A percentile compares a stretch with the other conserved stretches of the same genome.
These are phyloP conservation scores for Ganoderma leucocontextum DNA, from an alignment of 1,284 basidiomycete genomes.

Conservation along the genomic window DNA sequence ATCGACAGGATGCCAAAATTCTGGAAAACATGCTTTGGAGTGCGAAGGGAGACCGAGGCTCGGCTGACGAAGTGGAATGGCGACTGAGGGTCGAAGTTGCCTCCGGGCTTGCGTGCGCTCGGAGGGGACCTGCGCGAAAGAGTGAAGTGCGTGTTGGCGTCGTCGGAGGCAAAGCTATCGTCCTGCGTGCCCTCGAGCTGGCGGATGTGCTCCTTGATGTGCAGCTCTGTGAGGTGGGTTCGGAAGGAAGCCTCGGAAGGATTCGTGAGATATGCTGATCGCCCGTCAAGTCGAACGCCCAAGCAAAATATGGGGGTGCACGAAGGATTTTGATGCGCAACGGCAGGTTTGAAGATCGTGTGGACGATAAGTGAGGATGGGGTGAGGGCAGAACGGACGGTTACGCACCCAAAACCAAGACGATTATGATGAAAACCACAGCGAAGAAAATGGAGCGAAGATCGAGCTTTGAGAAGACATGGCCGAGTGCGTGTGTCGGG, in stretches of 20 bases:
- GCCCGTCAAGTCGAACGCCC: constrained; percentile 27
- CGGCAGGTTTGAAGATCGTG: not conserved
- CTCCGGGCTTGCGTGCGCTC: constrained; percentile 35
- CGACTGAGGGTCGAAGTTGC: constrained; percentile 47
- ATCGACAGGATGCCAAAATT: constrained; percentile 88
- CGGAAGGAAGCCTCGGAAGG: constrained; percentile 93
- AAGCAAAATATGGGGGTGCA: constrained; percentile 13
- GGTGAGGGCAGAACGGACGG: constrained; percentile 12
- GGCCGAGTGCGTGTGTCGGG: constrained; percentile 53
- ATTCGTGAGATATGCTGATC: constrained; percentile 90
- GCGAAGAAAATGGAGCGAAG: constrained; percentile 73
- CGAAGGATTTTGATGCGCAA: not conserved
- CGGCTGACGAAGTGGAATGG: constrained; percentile 92
- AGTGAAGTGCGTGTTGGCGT: constrained; percentile 44
- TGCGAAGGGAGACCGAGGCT: constrained; percentile 90
- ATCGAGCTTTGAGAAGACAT: constrained; percentile 64
- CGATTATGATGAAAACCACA: constrained; percentile 70
- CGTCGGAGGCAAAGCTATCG: constrained; percentile 46
- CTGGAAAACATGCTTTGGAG: constrained; percentile 90
- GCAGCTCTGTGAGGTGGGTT: constrained; percentile 93
- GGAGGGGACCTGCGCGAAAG: constrained; percentile 45
- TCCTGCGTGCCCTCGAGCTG: constrained; percentile 76
- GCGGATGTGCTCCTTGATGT: constrained; percentile 92
- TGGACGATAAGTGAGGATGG: constrained; percentile 12
- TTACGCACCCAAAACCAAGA: constrained; percentile 75